phyloP scores from a whole-genome alignment of 2,329 filamentous ascomycete genomes.

The Thermoascus crustaceus region DNA sequence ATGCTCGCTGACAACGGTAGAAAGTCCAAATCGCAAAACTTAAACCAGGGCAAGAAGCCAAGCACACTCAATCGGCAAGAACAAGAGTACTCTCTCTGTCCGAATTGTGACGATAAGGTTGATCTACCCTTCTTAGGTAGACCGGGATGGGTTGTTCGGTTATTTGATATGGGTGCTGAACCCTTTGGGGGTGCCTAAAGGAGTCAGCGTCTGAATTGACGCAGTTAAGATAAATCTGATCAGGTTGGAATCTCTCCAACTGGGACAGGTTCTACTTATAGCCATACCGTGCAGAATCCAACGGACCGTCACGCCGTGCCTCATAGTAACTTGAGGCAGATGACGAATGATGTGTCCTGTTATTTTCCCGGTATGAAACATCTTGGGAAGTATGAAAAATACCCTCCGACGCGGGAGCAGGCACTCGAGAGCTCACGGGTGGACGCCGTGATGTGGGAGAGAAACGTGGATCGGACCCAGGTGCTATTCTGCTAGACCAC shows the following conservation, averaged over 20 bases:
- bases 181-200: constrained; percentile 3
- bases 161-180: constrained; percentile 10
- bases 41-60: too few relatives aligned
- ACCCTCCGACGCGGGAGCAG: too few relatives aligned
- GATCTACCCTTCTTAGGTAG: constrained; percentile 17
- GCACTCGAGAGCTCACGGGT: too few relatives aligned
- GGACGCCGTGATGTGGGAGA: too few relatives aligned
- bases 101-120: constrained; percentile 11
- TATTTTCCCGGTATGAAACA: too few relatives aligned
- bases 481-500: not conserved
- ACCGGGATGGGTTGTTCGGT: constrained; percentile 17
- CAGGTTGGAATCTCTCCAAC: too few relatives aligned
- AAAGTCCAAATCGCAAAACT: too few relatives aligned
- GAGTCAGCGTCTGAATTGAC: not conserved
- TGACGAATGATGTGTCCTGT: constrained; percentile 5
- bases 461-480: not conserved
- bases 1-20: too few relatives aligned
- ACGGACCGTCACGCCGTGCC: constrained; percentile 7
- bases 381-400: too few relatives aligned
- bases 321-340: constrained; percentile 12
- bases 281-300: constrained; percentile 18
- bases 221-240: too few relatives aligned
- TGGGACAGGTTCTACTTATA: too few relatives aligned
- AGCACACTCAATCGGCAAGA: too few relatives aligned
- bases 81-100: constrained; percentile 19